Evolutionary conservation across 1,139 yeast species (phyloP), one percentile per base, ranked within the genome.

Genomic region (Yarrowia galli): DNA sequence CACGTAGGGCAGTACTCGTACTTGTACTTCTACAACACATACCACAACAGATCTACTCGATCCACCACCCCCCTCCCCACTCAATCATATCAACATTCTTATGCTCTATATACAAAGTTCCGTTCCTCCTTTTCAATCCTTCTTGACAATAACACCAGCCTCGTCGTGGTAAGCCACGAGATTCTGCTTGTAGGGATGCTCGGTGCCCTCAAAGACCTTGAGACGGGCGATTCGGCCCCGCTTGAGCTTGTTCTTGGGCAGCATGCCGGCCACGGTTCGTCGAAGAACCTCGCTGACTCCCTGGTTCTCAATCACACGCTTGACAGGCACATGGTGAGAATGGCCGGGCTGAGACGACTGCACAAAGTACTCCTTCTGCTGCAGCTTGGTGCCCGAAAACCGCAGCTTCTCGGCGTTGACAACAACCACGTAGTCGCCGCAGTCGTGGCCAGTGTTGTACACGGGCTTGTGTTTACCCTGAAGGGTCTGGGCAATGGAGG

Each of bases 381-480:
- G 81, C 77, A 93, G 78, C 78, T 95, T 95, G 72, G 87, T 88
- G 71, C 98, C 98, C 0, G 97, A 88, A 20, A 89, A 84, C 74
- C 87, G 88, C 74, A 96, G 78, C 73, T 87, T 87, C 70, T 91
- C 85, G 75, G 98, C 92, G 81, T 95, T 95, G 15, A 98, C 91
- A 1, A 95, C 98, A 20, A 95, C 98, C 20, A 95, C 98, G 75
- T 93, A 95, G 79, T 95, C 99, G 15, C 99, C 99, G 73, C 89
- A 88, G 80, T 95, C 99, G 76, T 88, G 83, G 74, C 86, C 80
- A 13, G 84, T 84, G 72, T 93, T 91, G 73, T 80, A 89, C 0
- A 92, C 86, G 9, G 99, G 99, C 81, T 95, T 95, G 80, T 95
- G 98, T 78, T 96, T 96, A 20, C 99, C 99, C 81, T 91, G 92